Percentiles rank a stretch among this genome's conserved stretches.
phyloP scores from a whole-genome alignment of 805 yeast species.

The Candida succiphila region DNA sequence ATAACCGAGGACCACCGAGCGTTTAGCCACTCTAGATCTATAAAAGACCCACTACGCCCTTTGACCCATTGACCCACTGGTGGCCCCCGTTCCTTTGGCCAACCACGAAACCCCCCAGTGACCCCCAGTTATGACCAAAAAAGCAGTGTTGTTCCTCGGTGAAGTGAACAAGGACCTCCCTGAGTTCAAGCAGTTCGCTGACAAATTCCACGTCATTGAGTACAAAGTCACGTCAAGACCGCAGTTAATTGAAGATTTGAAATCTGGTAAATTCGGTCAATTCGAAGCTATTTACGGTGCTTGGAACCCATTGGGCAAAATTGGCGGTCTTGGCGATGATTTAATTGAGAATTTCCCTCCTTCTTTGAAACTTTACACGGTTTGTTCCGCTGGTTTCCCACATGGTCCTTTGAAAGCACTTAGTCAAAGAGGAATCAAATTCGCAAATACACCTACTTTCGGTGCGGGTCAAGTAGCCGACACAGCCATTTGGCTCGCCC shows the following conservation, averaged over 20 bases:
- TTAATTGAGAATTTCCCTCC: slow-evolving; percentile 31
- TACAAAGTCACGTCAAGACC: slow-evolving; percentile 32
- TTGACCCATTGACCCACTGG: too few relatives aligned
- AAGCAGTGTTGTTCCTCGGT: slow-evolving; percentile 36
- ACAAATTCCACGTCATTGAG: slow-evolving; percentile 27
- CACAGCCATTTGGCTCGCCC: slow-evolving; percentile 46
- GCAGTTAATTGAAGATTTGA: slow-evolving; percentile 29
- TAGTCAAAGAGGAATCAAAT: slow-evolving; percentile 28
- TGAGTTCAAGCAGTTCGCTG: slow-evolving; percentile 34
- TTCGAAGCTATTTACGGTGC: slow-evolving; percentile 42
- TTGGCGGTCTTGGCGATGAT: slow-evolving; percentile 34
- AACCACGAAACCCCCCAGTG: too few relatives aligned
- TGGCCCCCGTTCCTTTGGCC: too few relatives aligned
- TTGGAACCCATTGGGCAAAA: slow-evolving; percentile 35
- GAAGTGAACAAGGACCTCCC: slow-evolving; percentile 37
- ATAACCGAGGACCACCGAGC: too few relatives aligned
- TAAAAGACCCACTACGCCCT: too few relatives aligned
- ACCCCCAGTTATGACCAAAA: background rate
- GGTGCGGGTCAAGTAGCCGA: slow-evolving; percentile 70
- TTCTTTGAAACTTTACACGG: slow-evolving; percentile 34
- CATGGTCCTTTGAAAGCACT: slow-evolving; percentile 29
- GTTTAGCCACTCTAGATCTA: too few relatives aligned
- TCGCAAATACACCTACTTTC: slow-evolving; percentile 52
- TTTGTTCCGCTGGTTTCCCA: slow-evolving; percentile 47
- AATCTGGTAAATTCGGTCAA: slow-evolving; percentile 19